Evolutionary conservation across 2,329 filamentous ascomycete genomes (phyloP), one percentile per base, ranked within the genome.

Genomic region (Hypoxylon sp.): DNA sequence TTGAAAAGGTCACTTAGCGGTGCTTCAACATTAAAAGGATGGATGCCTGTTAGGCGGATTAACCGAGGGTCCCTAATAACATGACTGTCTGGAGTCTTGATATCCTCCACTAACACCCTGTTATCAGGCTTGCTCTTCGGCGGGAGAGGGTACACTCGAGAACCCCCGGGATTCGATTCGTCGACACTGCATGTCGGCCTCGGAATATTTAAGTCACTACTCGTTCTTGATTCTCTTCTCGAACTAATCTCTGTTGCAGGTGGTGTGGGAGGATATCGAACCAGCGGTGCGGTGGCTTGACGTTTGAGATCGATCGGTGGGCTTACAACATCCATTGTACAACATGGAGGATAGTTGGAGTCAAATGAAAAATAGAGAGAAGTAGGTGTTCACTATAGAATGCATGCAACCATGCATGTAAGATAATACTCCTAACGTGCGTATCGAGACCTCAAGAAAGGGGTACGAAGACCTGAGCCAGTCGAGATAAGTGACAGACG

Each of bases 1-100:
- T 95, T 86, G 79, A 90, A 97, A 0, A 97, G 83, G 14, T 89
- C 89, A 60, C 88, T 92, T 7, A 98, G 81, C 0, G 94, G 94
- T 9, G 94, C 87, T 80, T 98, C 94, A 52, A 92, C 91, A 74
- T 98, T 98, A 83, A 97, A 97, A 0, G 94, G 94, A 79, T 97
- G 94, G 5, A 93, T 87, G 23, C 94, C 94, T 10, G 94, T 98
- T 13, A 98, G 83, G 55, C 94, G 87, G 70, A 98, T 96, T 14
- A 98, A 83, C 43, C 94, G 87, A 0, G 91, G 84, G 80, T 97
- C 94, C 77, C 94, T 86, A 21, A 90, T 85, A 19, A 98, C 92
- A 82, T 95, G 93, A 71, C 80, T 83, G 76, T 98, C 94, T 7
- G 94, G 94, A 0, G 94, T 98, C 68, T 91, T 91, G 69, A 92